These are phyloP conservation scores for Alternaria sp. DNA, from an alignment of 2,329 filamentous ascomycete genomes.

Conservation along the genomic window DNA sequence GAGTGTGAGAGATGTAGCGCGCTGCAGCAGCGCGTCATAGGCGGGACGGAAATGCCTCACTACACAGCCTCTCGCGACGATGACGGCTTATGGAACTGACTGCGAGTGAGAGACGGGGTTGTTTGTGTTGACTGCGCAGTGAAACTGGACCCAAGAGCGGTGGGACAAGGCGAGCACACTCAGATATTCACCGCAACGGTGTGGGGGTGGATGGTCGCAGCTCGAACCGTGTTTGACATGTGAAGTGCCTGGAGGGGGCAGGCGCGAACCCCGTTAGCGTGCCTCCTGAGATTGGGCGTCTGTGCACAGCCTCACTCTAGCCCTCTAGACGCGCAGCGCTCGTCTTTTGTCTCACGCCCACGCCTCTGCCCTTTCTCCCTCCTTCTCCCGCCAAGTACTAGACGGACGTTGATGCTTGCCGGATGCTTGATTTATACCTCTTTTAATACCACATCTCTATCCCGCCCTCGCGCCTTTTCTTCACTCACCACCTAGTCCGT, in stretches of 20 bases:
- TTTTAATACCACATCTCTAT: conserved; percentile 15
- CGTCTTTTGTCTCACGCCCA: conserved; percentile 16
- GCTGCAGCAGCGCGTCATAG: conserved; percentile 29
- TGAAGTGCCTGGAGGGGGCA: conserved; percentile 6
- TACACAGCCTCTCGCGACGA: conserved; percentile 14
- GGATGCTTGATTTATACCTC: conserved; percentile 16
- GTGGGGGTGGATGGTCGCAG: background rate
- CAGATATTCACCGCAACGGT: background rate
- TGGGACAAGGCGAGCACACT: background rate
- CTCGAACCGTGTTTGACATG: conserved; percentile 14
- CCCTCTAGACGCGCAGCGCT: conserved; percentile 13
- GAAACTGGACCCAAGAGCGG: conserved; percentile 1
- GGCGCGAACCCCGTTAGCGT: background rate
- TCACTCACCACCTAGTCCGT: conserved; percentile 7
- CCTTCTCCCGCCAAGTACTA: conserved; percentile 17
- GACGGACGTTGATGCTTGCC: conserved; percentile 15
- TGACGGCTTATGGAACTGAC: conserved; percentile 8
- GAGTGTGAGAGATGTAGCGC: conserved; percentile 10
- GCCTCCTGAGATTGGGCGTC: conserved; percentile 20
- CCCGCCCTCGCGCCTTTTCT: conserved; percentile 5
- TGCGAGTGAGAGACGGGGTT: conserved; percentile 14
- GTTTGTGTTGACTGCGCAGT: background rate
- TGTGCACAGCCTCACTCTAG: conserved; percentile 25
- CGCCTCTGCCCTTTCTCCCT: conserved; percentile 17
- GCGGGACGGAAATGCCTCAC: conserved; percentile 7